Evolutionary conservation across 306 rosid genomes (phyloP), one percentile per base, ranked within the genome.

Genomic region (Medicago arabica): DNA sequence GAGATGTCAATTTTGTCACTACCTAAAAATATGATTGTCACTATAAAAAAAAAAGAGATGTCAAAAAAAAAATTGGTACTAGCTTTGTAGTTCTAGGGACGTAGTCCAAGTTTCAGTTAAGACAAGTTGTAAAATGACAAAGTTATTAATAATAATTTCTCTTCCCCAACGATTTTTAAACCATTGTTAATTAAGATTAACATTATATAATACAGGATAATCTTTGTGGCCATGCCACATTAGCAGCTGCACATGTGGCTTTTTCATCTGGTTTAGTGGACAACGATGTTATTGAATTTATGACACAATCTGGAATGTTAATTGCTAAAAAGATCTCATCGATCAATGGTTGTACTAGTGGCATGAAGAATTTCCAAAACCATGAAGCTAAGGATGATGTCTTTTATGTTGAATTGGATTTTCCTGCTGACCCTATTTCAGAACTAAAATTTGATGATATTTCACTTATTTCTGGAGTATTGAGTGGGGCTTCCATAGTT

Each of bases 161-260:
- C 31, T 28, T 28, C 31, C 31, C 31, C 4, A 28, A 28, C 31
- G 3, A 3, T 28, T 28, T 28, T 28, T 28, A 3, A 28, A 28
- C 31, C 31, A 28, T 25, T 25, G 28, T 54, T 17, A n/a, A n/a
- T n/a, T n/a, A n/a, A n/a, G n/a, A n/a, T n/a, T n/a, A n/a, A n/a
- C n/a, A n/a, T n/a, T n/a, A n/a, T n/a, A n/a, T n/a, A 14, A 7
- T 55, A 17, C 83, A 90, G 96, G 88, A 84, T 67, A 21, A 81
- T 55, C 82, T 89, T 77, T 89, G 97, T 31, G 96, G 88, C 18
- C 93, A 87, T 75, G 96, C 88, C 78, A 91, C 93, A 28, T 6
- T 85, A 78, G 93, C 96, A 0, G 81, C 92, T 54, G 64, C 93
- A 4, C 88, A 90, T 34, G n/a, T 43, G 4, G 80, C 88, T 17